A percentile compares a stretch with the other conserved stretches of the same genome.
Conservation (phyloP, 2,329 filamentous ascomycete genomes). For the Nemania sp. region DNA sequence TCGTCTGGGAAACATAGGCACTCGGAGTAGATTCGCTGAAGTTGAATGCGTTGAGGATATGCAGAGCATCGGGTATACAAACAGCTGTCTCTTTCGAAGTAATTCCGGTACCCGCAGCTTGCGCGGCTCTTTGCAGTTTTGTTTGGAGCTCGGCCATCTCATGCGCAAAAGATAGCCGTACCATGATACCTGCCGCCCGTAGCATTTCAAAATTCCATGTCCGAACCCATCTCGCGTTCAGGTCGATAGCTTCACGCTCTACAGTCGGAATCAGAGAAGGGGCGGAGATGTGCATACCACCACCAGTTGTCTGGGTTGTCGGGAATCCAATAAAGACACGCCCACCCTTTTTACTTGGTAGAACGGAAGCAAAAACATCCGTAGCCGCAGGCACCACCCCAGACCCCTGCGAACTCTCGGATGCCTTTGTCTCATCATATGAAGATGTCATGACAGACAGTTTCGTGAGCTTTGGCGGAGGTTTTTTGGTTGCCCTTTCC, state of each 20-base stretch:
- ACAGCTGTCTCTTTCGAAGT: conserved; percentile 66
- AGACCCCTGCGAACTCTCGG: conserved; percentile 56
- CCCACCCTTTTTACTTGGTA: conserved; percentile 83
- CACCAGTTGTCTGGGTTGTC: conserved; percentile 93
- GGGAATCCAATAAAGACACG: conserved; percentile 97
- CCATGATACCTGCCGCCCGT: conserved; percentile 85
- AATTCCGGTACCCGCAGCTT: conserved; percentile 55
- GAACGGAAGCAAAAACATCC: conserved; percentile 87
- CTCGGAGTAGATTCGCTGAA: conserved; percentile 91
- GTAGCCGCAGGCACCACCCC: conserved; percentile 59
- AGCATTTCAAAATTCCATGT: conserved; percentile 96
- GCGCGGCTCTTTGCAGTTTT: conserved; percentile 57
- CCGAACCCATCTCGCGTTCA: conserved; percentile 93
- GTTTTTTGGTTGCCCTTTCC: conserved; percentile 95
- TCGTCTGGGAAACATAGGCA: conserved; percentile 77
- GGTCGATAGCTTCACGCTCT: conserved; percentile 92
- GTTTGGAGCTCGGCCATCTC: conserved; percentile 79
- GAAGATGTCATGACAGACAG: conserved; percentile 90
- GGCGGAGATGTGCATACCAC: conserved; percentile 91
- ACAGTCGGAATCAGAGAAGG: conserved; percentile 97
- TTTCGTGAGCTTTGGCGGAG: conserved; percentile 84
- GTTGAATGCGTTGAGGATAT: conserved; percentile 84
- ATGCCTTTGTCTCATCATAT: conserved; percentile 77
- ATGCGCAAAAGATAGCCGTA: conserved; percentile 82
- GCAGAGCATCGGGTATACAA: conserved; percentile 77